These are phyloP conservation scores for Monosporozyma servazzii DNA, from an alignment of 805 yeast species.

Conservation along the genomic window DNA sequence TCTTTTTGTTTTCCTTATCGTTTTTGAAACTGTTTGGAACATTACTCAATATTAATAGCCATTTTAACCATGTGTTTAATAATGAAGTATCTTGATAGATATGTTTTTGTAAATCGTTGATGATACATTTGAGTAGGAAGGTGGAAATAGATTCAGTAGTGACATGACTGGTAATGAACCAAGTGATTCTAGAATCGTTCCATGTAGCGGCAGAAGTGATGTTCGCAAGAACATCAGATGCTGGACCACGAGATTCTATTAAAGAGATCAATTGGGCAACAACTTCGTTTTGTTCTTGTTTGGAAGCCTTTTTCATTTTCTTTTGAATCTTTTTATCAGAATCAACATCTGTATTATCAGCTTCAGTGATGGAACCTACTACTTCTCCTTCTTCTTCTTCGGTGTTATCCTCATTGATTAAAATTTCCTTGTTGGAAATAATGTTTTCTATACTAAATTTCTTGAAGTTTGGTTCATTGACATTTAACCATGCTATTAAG, in stretches of 20 bases:
- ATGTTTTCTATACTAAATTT: constrained; percentile 17
- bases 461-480: constrained; percentile 33
- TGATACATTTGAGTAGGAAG: constrained; percentile 38
- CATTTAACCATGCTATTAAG: constrained; percentile 32
- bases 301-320: constrained; percentile 13
- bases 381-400: not conserved
- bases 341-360: constrained; percentile 25
- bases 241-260: constrained; percentile 19
- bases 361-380: constrained; percentile 23
- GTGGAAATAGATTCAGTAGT: constrained; percentile 34
- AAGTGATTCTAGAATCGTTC: constrained; percentile 23
- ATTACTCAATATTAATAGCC: constrained; percentile 65
- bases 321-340: constrained; percentile 23
- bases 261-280: constrained; percentile 22
- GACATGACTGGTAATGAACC: constrained; percentile 32
- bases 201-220: constrained; percentile 14
- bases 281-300: constrained; percentile 24
- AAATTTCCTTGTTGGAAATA: constrained; percentile 17
- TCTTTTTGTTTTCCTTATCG: constrained; percentile 27
- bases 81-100: constrained; percentile 19
- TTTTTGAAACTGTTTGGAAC: constrained; percentile 26
- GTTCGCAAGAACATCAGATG: constrained; percentile 21
- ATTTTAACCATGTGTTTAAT: constrained; percentile 61
- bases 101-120: constrained; percentile 36
- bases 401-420: constrained; percentile 18